These are phyloP conservation scores for Lonicera japonica DNA, from an alignment of 129 eudicot species.

Conservation along the genomic window DNA sequence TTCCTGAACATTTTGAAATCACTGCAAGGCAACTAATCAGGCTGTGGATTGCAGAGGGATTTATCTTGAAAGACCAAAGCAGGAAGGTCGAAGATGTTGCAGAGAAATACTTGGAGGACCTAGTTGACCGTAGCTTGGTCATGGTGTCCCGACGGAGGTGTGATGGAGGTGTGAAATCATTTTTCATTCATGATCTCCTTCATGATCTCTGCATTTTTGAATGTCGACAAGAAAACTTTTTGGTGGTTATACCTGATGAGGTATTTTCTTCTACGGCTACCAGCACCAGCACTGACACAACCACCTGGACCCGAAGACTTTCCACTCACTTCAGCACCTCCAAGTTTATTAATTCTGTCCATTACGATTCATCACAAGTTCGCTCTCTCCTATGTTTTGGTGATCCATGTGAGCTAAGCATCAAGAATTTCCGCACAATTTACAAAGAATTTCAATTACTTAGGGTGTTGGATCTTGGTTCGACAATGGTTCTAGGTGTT, in stretches of 20 bases:
- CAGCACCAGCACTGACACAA: too few species aligned
- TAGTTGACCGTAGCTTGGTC: neutral
- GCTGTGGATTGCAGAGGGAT: conserved; percentile 30
- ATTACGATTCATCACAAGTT: too few species aligned
- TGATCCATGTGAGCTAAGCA: neutral
- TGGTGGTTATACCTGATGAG: neutral
- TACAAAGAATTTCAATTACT: neutral
- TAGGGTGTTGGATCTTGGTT: conserved; percentile 1
- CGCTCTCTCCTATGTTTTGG: too few species aligned
- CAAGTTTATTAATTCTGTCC: neutral
- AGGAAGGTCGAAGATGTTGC: neutral
- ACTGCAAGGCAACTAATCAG: too few species aligned
- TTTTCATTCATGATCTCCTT: neutral
- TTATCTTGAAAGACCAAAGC: neutral
- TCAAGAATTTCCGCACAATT: neutral
- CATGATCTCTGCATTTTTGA: neutral
- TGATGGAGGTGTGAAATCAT: neutral
- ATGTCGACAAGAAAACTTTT: neutral
- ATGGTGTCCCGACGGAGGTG: too few species aligned
- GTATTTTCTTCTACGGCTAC: neutral
- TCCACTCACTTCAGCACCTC: neutral
- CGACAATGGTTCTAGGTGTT: neutral
- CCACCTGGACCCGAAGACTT: neutral
- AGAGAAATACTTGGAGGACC: too few species aligned
- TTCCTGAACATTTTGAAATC: too few species aligned